Base-by-base conservation (phyloP, 768 basidiomycete genomes). In the Xerocomus potaroensis region DNA sequence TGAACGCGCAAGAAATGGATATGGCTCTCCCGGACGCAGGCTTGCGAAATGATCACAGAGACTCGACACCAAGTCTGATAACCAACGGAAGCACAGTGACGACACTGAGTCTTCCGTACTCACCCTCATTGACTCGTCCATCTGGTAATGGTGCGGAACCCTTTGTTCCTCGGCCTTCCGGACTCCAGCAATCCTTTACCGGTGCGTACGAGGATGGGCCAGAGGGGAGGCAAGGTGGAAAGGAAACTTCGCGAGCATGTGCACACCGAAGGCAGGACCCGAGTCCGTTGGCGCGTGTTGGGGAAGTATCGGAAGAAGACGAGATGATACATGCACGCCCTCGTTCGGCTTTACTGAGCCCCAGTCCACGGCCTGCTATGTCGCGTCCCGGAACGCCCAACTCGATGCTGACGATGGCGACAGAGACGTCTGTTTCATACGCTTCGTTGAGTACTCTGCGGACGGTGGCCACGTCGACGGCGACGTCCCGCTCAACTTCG, bases 21-120 rank as follows among this genome's bases (percentile, higher is more conserved):
- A 32, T 44, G 3, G 34, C 29, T 4, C 19, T 18, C 3, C 27
- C 19, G 9, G 41, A 47, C 15, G n/a, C 23, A 4, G 38, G 41
- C 8, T 35, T 30, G 14, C 49, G 11, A 21, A 40, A n/a, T 1
- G n/a, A 24, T 0, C 31, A 15, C 3, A 32, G 42, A 0, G 43
- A 29, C 19, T 62, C 61, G 24, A 63, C 59, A 8, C 61, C 61
- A 3, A 62, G 61, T 43, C 41, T 62, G 35, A 22, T 49, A 21
- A 55, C 61, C n/a, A 56, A 30, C 15, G 53, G 32, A 27, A 63
- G 55, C 15, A 50, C 52, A 14, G 26, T 30, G 16, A 51, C 61
- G 9, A 41, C 50, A 11, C 60, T 54, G 42, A 60, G 54, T 4
- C 16, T n/a, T 0, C 54, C 50, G 10, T 43, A 34, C 27, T 54